These are phyloP conservation scores for Pseudonectria buxi DNA, from an alignment of 2,329 filamentous ascomycete genomes.

Conservation along the genomic window DNA sequence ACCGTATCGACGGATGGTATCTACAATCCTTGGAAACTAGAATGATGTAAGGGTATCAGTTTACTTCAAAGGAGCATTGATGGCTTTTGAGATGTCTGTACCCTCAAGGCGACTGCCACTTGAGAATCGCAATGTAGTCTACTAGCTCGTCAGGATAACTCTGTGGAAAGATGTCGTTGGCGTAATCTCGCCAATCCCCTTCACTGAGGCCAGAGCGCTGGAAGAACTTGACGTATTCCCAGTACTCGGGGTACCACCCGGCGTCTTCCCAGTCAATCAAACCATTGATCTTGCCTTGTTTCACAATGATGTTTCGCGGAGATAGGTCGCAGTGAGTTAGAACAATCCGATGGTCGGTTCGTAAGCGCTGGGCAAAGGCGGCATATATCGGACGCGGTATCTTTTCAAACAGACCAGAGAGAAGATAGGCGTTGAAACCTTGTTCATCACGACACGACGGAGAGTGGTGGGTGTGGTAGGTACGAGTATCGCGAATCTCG, in stretches of 20 bases:
- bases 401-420: constrained; percentile 7
- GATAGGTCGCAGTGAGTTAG: constrained; percentile 47
- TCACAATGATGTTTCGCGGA: constrained; percentile 37
- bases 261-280: constrained; percentile 42
- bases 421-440: constrained; percentile 20
- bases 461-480: constrained; percentile 13
- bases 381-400: constrained; percentile 13
- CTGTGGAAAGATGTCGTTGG: too few species aligned
- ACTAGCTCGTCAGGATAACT: too few species aligned
- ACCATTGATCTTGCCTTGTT: constrained; percentile 31
- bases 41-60: too few species aligned
- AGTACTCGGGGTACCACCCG: constrained; percentile 41
- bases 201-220: too few species aligned
- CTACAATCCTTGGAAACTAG: too few species aligned
- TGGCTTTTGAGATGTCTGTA: too few species aligned
- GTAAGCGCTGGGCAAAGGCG: constrained; percentile 17
- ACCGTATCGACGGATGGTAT: too few species aligned
- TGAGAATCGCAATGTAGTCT: too few species aligned
- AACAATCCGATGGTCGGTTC: constrained; percentile 26
- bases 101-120: too few species aligned
- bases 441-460: constrained; percentile 16
- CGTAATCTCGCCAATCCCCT: too few species aligned
- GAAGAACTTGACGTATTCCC: constrained; percentile 30
- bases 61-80: too few species aligned
- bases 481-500: constrained; percentile 20